Percentiles rank a stretch among this genome's conserved stretches.
Evolutionary conservation across 2,329 filamentous ascomycete genomes (phyloP).

Genomic region (Chalara sp.): DNA sequence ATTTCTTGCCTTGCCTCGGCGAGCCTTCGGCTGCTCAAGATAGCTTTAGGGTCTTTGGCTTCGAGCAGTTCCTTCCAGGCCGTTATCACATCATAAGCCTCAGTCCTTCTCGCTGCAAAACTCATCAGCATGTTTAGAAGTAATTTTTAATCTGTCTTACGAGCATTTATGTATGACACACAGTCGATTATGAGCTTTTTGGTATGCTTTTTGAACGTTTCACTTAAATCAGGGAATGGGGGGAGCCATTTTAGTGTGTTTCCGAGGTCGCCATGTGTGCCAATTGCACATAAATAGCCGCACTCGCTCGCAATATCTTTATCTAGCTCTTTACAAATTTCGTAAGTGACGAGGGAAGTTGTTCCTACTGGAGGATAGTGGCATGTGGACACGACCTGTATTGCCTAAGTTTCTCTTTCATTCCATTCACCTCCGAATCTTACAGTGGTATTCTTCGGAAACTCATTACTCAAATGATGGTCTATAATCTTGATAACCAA

Average conservation of each 20-base stretch:
- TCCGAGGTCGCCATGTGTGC: constrained; percentile 61
- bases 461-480: constrained; percentile 52
- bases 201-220: constrained; percentile 51
- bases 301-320: constrained; percentile 40
- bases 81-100: constrained; percentile 50
- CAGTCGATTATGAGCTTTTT: constrained; percentile 58
- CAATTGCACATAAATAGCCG: constrained; percentile 57
- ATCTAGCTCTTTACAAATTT: constrained; percentile 53
- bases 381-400: constrained; percentile 54
- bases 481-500: constrained; percentile 38
- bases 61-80: constrained; percentile 53
- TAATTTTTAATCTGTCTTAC: constrained; percentile 8
- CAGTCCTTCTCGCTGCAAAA: constrained; percentile 43
- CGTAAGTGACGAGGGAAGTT: constrained; percentile 55
- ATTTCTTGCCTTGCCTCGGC: constrained; percentile 51
- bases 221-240: constrained; percentile 60
- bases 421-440: constrained; percentile 2
- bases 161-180: constrained; percentile 58
- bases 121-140: background rate
- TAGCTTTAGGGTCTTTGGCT: constrained; percentile 42
- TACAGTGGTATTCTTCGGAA: constrained; percentile 37
- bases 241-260: constrained; percentile 58
- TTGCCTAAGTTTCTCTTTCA: constrained; percentile 3
- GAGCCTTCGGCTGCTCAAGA: constrained; percentile 43
- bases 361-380: constrained; percentile 60